A percentile compares a stretch with the other conserved stretches of the same genome.
phyloP scores from a whole-genome alignment of 139 green algal species.

The Marvania coccoides region DNA sequence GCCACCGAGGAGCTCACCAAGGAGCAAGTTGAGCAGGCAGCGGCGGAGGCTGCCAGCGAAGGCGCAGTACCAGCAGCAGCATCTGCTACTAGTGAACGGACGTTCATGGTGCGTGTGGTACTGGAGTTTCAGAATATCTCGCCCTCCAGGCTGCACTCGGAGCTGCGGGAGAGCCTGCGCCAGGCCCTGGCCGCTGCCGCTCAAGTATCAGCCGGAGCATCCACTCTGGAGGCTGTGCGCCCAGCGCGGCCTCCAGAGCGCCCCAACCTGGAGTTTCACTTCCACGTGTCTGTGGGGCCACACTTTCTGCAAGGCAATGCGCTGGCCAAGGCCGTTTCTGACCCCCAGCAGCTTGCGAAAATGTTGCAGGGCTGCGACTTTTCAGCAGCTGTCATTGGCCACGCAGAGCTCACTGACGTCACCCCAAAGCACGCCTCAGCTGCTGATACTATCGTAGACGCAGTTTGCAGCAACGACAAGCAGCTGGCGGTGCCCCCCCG shows the following conservation, averaged over 20 bases:
- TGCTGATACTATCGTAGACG: background rate
- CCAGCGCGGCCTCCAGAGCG: background rate
- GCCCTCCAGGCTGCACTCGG: background rate
- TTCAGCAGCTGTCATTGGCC: background rate
- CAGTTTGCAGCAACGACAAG: background rate
- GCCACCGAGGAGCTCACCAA: conserved; percentile 13
- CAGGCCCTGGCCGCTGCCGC: background rate
- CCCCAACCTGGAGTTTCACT: background rate
- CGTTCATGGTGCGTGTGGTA: background rate
- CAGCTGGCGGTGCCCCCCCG: conserved; percentile 1
- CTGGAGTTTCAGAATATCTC: conserved; percentile 13
- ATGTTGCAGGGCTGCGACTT: background rate
- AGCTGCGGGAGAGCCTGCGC: conserved; percentile 10
- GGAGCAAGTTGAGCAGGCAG: conserved; percentile 11
- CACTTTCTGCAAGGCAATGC: background rate
- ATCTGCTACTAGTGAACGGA: background rate
- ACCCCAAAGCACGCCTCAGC: background rate
- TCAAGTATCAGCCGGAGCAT: background rate
- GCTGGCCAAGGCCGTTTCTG: no score
- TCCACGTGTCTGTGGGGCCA: background rate
- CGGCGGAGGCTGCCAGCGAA: conserved; percentile 14
- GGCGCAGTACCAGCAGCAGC: background rate
- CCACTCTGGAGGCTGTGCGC: conserved; percentile 9
- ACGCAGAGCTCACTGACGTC: background rate
- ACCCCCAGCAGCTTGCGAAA: no score